These are phyloP conservation scores for Elaeis guineensis DNA, from an alignment of 176 grass and related monocot genomes.

Conservation along the genomic window DNA sequence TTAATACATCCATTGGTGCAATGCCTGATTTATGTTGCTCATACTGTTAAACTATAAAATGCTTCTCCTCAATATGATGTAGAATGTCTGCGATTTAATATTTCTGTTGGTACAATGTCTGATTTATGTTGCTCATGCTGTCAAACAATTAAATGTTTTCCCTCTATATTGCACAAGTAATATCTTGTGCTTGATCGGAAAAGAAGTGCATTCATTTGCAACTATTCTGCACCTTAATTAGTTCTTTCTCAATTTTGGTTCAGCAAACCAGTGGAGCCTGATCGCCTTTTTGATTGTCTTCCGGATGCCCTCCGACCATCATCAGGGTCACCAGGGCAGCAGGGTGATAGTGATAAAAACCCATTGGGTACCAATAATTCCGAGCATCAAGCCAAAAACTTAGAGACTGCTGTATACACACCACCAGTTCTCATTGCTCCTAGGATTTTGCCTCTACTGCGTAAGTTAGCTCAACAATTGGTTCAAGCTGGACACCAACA, in stretches of 20 bases:
- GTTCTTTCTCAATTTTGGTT: slow-evolving; percentile 9
- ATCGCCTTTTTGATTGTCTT: slow-evolving; percentile 85
- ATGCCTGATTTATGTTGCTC: too few relatives aligned
- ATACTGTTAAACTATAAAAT: too few relatives aligned
- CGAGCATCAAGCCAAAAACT: slow-evolving; percentile 33
- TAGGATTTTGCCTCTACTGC: slow-evolving; percentile 67
- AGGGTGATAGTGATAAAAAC: slow-evolving; percentile 48
- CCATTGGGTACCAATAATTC: slow-evolving; percentile 16
- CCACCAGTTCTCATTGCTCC: slow-evolving; percentile 84
- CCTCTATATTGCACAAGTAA: too few relatives aligned
- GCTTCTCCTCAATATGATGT: too few relatives aligned
- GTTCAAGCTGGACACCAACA: slow-evolving; percentile 82
- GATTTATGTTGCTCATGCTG: too few relatives aligned
- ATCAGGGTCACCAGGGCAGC: slow-evolving; percentile 38
- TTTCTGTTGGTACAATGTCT: too few relatives aligned
- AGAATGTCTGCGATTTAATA: too few relatives aligned
- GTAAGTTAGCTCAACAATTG: slow-evolving; percentile 82
- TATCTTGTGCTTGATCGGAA: too few relatives aligned
- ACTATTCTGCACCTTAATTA: not conserved
- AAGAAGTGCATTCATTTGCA: not conserved
- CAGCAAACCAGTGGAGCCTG: slow-evolving; percentile 93
- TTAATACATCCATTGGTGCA: too few relatives aligned
- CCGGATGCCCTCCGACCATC: slow-evolving; percentile 71
- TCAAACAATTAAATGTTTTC: too few relatives aligned
- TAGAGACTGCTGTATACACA: slow-evolving; percentile 56